A percentile compares a stretch with the other conserved stretches of the same genome.
These are phyloP conservation scores for Parmelia sp. DNA, from an alignment of 495 filamentous ascomycete species.

Conservation along the genomic window DNA sequence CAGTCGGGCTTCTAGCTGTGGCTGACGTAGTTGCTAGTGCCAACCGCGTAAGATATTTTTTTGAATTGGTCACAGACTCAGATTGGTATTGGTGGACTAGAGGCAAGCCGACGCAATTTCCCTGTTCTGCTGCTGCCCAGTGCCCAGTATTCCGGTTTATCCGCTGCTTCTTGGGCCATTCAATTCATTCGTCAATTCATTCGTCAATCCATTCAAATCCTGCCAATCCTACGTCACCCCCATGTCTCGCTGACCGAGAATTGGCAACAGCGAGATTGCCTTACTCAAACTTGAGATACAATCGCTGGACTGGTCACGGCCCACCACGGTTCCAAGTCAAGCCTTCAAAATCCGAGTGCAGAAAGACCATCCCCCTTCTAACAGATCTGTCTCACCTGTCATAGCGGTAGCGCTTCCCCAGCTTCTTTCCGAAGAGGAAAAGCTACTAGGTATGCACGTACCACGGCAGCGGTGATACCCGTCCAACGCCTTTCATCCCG, in stretches of 20 bases:
- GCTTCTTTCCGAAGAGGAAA: not conserved
- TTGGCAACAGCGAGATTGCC: not conserved
- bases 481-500: not conserved
- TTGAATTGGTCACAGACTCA: conserved; percentile 9
- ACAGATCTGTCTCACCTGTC: no score
- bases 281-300: not conserved
- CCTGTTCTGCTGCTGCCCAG: conserved; percentile 5
- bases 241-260: not conserved
- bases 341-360: no score
- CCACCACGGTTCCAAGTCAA: not conserved
- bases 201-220: not conserved
- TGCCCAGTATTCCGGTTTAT: conserved; percentile 4
- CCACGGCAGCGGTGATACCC: not conserved
- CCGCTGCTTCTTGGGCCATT: conserved; percentile 4
- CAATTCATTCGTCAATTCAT: no score
- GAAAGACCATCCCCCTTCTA: no score
- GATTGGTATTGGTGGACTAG: not conserved
- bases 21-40: conserved; percentile 18
- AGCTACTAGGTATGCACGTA: conserved; percentile 1
- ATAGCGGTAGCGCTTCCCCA: not conserved
- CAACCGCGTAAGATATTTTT: not conserved
- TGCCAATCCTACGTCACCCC: conserved; percentile 4
- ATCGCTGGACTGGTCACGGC: no score
- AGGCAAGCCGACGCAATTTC: conserved; percentile 12
- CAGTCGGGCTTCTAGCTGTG: conserved; percentile 1